Base-by-base conservation (phyloP, 257 asterid species). In the Avicennia marina region DNA sequence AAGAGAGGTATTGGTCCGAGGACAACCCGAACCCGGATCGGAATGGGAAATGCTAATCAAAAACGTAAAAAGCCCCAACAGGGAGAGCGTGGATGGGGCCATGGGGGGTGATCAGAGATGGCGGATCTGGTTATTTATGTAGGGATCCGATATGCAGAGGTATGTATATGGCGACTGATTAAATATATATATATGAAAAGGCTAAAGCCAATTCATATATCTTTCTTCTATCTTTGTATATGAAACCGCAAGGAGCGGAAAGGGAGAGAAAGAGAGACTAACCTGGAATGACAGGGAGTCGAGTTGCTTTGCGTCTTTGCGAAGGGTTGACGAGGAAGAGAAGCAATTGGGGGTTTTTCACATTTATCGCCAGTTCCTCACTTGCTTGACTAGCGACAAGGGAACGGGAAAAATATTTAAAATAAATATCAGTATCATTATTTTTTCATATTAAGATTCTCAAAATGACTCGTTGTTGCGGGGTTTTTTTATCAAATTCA, bases 21-120 rank as follows among this genome's bases (percentile, higher is more conserved):
- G 52, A 68, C 98, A 93, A 13, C 21, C 74, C 39, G 40, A 38
- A 58, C 69, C 86, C 68, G 79, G 81, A 75, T 80, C 94, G 70
- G 86, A 74, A 66, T 59, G 3, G 17, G 84, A 74, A 54, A 70
- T 47, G 36, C 21, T 67, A 53, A 81, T 60, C 67, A 67, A 48
- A 56, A 16, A 60, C 49, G 65, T 24, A 33, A 77, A 63, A 58
- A 74, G 72, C 53, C 78, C 72, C 49, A 72, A 63, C 17, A 38
- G 42, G 18, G 54, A 56, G 26, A 72, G 63, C 12, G 58, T 33
- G 16, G 66, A 58, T 33, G 73, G 77, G 65, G 79, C 69, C 79
- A 75, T 75, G 48, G 59, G 59, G 53, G 48, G 58, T 55, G 75
- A 67, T 47, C 75, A 61, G 61, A 24, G 70, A 42, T 15, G 72